Percentiles rank a stretch among this genome's conserved stretches.
Conservation (phyloP, 257 asterid species). For the Salvia splendens region DNA sequence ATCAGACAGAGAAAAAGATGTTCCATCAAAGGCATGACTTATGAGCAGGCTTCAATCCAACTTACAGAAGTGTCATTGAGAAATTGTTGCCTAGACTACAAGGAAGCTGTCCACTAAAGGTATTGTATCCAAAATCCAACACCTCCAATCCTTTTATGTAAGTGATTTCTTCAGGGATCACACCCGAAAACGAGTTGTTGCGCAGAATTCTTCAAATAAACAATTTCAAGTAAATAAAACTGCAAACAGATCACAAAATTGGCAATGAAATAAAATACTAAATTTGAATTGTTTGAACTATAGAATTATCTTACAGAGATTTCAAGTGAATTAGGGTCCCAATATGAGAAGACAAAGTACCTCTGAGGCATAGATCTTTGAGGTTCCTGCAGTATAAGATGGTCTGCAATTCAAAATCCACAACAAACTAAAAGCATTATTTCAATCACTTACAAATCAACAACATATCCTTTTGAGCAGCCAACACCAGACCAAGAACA, state of each 20-base stretch:
- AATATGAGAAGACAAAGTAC: slow-evolving; percentile 75
- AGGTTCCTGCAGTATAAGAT: slow-evolving; percentile 56
- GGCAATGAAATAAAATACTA: background rate
- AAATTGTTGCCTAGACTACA: slow-evolving; percentile 52
- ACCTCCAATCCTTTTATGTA: slow-evolving; percentile 63
- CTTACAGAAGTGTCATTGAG: slow-evolving; percentile 62
- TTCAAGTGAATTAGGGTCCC: slow-evolving; percentile 62
- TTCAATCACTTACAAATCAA: slow-evolving; percentile 55
- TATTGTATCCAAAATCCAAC: slow-evolving; percentile 76
- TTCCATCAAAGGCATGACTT: slow-evolving; percentile 10
- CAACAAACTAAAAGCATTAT: background rate
- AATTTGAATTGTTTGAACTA: background rate
- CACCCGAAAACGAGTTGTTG: slow-evolving; percentile 82
- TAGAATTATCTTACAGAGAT: slow-evolving; percentile 52
- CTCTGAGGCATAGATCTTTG: slow-evolving; percentile 72
- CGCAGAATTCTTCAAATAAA: slow-evolving; percentile 61
- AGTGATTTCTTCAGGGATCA: slow-evolving; percentile 63
- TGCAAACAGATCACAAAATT: background rate
- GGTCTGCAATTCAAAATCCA: background rate
- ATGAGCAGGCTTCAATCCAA: slow-evolving; percentile 18
- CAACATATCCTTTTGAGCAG: slow-evolving; percentile 69
- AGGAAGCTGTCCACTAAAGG: slow-evolving; percentile 79
- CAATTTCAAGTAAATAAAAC: background rate
- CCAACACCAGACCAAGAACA: slow-evolving; percentile 86
- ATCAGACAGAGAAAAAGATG: slow-evolving; percentile 16